These are phyloP conservation scores for Pythium volutum DNA, from an alignment of 352 stramenopile species.

Conservation along the genomic window DNA sequence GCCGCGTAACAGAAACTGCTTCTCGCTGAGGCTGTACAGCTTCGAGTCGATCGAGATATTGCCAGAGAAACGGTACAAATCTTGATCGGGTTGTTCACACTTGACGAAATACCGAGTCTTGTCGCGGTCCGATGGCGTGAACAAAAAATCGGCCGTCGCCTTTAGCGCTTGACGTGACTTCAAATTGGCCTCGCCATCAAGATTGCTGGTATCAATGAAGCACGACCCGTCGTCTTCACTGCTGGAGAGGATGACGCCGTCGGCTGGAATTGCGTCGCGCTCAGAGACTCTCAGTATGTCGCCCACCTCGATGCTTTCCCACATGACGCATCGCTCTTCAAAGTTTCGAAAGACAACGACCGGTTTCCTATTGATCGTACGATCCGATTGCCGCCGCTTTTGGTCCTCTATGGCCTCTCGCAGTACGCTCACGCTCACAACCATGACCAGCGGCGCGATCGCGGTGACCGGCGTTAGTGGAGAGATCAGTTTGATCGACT, in stretches of 20 bases:
- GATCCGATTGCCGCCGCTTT: constrained; percentile 54
- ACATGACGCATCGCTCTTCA: constrained; percentile 51
- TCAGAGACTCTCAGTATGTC: constrained; percentile 86
- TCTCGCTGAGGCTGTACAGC: constrained; percentile 65
- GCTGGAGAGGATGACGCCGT: constrained; percentile 88
- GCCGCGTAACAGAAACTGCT: constrained; percentile 71
- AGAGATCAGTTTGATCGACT: constrained; percentile 85
- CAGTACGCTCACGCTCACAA: constrained; percentile 73
- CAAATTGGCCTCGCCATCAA: constrained; percentile 79
- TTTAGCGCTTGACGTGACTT: constrained; percentile 58
- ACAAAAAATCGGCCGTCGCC: constrained; percentile 35
- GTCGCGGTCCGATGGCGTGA: constrained; percentile 30
- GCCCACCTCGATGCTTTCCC: constrained; percentile 81
- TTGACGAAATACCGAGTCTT: constrained; percentile 62
- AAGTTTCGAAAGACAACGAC: constrained; percentile 61
- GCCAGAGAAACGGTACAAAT: constrained; percentile 75
- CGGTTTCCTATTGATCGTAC: constrained; percentile 56
- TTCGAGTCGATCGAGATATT: constrained; percentile 62
- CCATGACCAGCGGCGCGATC: constrained; percentile 78
- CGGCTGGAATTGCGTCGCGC: constrained; percentile 86
- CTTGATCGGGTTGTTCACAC: constrained; percentile 73
- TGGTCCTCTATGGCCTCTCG: constrained; percentile 80
- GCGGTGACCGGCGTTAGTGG: constrained; percentile 69
- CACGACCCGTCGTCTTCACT: constrained; percentile 78
- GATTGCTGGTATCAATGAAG: constrained; percentile 82